Conservation (phyloP, 345 rosid genomes). For the Sonneratia alba region DNA sequence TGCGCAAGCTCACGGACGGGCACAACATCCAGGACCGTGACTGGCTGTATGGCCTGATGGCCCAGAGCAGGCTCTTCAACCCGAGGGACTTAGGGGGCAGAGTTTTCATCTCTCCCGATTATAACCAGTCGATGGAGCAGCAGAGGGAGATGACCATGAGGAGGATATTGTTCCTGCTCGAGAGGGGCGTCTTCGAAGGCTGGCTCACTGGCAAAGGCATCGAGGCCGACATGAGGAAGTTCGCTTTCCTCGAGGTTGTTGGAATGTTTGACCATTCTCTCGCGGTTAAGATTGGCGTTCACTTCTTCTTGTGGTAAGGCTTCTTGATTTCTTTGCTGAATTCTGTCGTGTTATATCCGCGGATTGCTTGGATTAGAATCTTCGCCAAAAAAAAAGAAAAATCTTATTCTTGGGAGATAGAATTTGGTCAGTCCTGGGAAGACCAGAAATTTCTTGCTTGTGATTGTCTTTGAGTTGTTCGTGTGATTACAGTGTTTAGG, state of each 20-base stretch:
- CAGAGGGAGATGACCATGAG: constrained; percentile 80
- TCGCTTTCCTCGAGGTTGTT: constrained; percentile 48
- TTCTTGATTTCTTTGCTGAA: neutral
- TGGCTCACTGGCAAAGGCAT: constrained; percentile 60
- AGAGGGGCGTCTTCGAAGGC: constrained; percentile 54
- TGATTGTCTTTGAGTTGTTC: neutral
- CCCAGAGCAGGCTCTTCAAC: constrained; percentile 61
- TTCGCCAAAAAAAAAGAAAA: too few relatives aligned
- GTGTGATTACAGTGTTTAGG: neutral
- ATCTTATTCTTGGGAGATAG: neutral
- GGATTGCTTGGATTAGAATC: neutral
- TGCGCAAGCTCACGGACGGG: constrained; percentile 61
- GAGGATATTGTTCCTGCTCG: constrained; percentile 47
- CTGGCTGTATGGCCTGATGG: constrained; percentile 63
- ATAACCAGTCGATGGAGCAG: constrained; percentile 86
- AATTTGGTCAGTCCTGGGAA: neutral
- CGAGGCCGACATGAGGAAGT: constrained; percentile 49
- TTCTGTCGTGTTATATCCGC: neutral
- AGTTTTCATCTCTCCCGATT: constrained; percentile 65
- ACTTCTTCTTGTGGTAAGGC: constrained; percentile 35
- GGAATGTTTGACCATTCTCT: constrained; percentile 65
- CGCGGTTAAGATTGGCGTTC: constrained; percentile 66
- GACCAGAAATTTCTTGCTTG: neutral
- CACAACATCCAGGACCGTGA: constrained; percentile 69
- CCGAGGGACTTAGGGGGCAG: constrained; percentile 56